Percentiles rank a stretch among this genome's conserved stretches.
These are phyloP conservation scores for Kalanchoe fedtschenkoi DNA, from an alignment of 164 flowering plant species.

Conservation along the genomic window DNA sequence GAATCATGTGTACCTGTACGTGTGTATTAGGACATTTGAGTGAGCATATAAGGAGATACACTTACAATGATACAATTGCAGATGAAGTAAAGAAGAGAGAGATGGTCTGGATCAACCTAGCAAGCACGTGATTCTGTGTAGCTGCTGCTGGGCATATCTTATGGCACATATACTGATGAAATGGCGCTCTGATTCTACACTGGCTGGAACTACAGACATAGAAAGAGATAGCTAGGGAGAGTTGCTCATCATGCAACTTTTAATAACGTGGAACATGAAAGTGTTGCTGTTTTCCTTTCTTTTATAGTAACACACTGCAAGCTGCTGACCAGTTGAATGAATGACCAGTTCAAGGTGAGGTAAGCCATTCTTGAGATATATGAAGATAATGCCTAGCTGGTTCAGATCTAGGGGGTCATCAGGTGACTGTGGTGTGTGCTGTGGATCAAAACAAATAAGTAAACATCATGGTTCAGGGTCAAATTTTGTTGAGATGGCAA, in stretches of 20 bases:
- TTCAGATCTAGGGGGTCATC: background rate
- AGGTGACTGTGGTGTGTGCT: too few relatives aligned
- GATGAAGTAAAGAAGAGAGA: background rate
- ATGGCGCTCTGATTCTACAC: constrained; percentile 1
- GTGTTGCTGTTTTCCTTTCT: background rate
- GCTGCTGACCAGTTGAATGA: background rate
- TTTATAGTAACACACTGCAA: background rate
- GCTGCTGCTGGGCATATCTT: constrained; percentile 2
- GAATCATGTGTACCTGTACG: too few relatives aligned
- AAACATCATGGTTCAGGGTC: background rate
- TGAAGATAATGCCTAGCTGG: background rate
- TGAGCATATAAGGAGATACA: too few relatives aligned
- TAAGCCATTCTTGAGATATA: background rate
- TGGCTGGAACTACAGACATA: background rate
- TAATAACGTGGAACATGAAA: background rate
- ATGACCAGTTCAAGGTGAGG: background rate
- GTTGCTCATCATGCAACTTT: background rate
- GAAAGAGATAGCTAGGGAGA: constrained; percentile 1
- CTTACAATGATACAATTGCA: background rate
- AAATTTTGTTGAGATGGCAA: background rate
- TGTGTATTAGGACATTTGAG: too few relatives aligned
- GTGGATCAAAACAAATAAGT: too few relatives aligned
- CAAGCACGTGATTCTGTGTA: background rate
- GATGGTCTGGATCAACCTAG: background rate
- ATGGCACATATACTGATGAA: background rate